A percentile compares a stretch with the other conserved stretches of the same genome.
These are phyloP conservation scores for Neoboletus magnificus DNA, from an alignment of 768 basidiomycete species.

Conservation along the genomic window DNA sequence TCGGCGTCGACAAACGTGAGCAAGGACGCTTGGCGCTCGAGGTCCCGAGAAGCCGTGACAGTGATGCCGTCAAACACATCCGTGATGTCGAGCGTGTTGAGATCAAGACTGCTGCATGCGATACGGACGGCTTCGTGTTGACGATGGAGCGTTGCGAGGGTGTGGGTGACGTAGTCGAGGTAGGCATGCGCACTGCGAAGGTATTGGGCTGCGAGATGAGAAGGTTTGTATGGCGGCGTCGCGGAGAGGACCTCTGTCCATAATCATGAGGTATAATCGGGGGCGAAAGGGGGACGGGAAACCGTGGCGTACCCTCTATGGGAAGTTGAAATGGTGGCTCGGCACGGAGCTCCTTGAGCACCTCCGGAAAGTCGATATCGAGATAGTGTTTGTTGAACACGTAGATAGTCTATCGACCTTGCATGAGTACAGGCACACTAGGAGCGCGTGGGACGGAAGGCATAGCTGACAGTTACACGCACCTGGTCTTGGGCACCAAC, in stretches of 20 bases:
- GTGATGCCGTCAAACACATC: constrained; percentile 69
- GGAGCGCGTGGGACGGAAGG: not conserved
- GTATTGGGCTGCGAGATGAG: constrained; percentile 65
- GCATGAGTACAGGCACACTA: constrained; percentile 11
- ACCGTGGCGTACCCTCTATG: constrained; percentile 55
- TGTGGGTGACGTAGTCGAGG: constrained; percentile 55
- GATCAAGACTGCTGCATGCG: constrained; percentile 68
- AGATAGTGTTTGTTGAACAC: constrained; percentile 84
- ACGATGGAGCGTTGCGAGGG: constrained; percentile 50
- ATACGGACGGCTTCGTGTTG: constrained; percentile 73
- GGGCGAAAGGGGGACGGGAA: not conserved
- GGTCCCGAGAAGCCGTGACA: constrained; percentile 52
- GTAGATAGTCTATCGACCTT: constrained; percentile 56
- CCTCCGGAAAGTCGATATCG: constrained; percentile 63
- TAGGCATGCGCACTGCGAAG: constrained; percentile 61
- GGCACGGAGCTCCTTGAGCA: constrained; percentile 58
- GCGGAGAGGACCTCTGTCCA: constrained; percentile 53
- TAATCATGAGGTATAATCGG: not conserved
- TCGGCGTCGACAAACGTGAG: constrained; percentile 67
- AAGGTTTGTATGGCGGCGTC: constrained; percentile 70
- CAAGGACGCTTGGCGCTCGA: constrained; percentile 61
- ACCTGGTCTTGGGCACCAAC: constrained; percentile 77
- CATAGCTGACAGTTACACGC: constrained; percentile 9
- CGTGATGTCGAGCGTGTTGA: constrained; percentile 65
- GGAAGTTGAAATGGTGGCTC: constrained; percentile 64